Conservation (phyloP, 768 basidiomycete genomes). For the Mrakia frigida region DNA sequence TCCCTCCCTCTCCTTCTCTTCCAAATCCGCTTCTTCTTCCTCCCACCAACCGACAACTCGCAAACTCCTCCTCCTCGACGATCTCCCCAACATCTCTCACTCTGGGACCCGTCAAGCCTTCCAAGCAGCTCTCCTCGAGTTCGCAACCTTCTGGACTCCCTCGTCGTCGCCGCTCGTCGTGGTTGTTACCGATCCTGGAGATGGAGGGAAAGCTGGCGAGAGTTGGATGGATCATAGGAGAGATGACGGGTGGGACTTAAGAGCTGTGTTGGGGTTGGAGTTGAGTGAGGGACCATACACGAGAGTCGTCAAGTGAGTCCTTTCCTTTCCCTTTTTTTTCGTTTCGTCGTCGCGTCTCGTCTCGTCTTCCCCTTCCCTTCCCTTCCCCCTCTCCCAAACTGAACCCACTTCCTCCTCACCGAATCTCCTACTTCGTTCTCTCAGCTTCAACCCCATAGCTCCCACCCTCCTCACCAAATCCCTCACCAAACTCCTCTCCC, state of each 20-base stretch:
- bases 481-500: constrained; percentile 56
- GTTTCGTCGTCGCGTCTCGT: background rate
- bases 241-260: constrained; percentile 57
- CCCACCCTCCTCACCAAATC: constrained; percentile 76
- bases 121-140: constrained; percentile 60
- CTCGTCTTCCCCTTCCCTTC: background rate
- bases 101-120: constrained; percentile 62
- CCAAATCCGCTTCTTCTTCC: constrained; percentile 55
- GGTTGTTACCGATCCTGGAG: constrained; percentile 74
- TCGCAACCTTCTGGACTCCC: constrained; percentile 47
- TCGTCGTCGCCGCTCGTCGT: constrained; percentile 63
- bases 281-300: constrained; percentile 68
- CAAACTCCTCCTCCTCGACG: constrained; percentile 69
- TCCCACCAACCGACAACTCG: constrained; percentile 38
- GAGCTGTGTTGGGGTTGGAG: constrained; percentile 65
- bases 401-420: background rate
- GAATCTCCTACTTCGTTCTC: too few relatives aligned
- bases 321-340: background rate
- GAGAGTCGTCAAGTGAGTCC: constrained; percentile 67
- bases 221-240: constrained; percentile 51
- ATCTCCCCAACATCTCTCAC: constrained; percentile 86
- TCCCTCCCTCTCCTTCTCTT: constrained; percentile 42
- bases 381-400: background rate
- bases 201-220: constrained; percentile 60
- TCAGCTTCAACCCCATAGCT: constrained; percentile 87